A percentile compares a stretch with the other conserved stretches of the same genome.
These are phyloP conservation scores for Marasmius sp. DNA, from an alignment of 1,284 basidiomycete species.

Conservation along the genomic window DNA sequence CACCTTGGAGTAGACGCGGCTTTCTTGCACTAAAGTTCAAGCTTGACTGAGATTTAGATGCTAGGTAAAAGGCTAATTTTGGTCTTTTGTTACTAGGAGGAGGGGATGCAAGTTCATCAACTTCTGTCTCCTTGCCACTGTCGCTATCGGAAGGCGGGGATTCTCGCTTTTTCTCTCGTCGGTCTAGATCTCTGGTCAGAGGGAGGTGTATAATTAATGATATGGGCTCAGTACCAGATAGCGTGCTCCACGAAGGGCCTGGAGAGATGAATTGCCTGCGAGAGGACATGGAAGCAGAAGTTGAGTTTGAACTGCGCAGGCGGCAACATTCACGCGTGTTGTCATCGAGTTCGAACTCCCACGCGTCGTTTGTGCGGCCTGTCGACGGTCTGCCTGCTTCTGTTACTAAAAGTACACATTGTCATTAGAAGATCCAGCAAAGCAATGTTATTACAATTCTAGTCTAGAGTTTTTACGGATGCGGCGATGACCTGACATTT, in stretches of 20 bases:
- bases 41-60: not conserved
- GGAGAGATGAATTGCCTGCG: not conserved
- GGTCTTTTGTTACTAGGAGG: not conserved
- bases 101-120: not conserved
- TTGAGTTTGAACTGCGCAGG: not conserved
- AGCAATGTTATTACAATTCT: too few relatives aligned
- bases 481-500: too few relatives aligned
- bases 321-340: not conserved
- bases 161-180: not conserved
- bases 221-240: not conserved
- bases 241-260: not conserved
- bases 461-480: too few relatives aligned
- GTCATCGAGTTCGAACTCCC: not conserved
- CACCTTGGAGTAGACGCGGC: too few relatives aligned
- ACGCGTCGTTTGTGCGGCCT: not conserved
- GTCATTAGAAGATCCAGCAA: too few relatives aligned
- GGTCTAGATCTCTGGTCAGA: not conserved
- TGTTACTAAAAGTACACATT: too few relatives aligned
- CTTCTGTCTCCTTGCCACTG: not conserved
- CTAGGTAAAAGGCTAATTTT: not conserved
- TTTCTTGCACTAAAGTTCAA: not conserved
- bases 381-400: too few relatives aligned
- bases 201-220: not conserved
- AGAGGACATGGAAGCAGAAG: not conserved
- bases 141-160: not conserved